These are phyloP conservation scores for Kazachstania kunashirensis DNA, from an alignment of 805 yeast genomes.

Conservation along the genomic window DNA sequence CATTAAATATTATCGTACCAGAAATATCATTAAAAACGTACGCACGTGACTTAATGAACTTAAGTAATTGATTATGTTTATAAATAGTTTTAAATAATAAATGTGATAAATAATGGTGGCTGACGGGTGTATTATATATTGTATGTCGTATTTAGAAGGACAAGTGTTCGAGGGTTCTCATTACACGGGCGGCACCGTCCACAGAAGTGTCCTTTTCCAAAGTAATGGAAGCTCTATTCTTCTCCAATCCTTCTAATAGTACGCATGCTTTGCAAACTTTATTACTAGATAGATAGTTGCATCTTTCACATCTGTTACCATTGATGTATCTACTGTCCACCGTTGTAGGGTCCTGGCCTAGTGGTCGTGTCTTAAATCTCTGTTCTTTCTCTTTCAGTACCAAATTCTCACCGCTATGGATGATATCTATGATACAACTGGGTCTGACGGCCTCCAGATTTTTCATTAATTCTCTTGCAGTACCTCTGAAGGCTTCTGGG, in stretches of 20 bases:
- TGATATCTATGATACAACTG: slow-evolving; percentile 86
- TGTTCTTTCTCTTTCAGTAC: slow-evolving; percentile 48
- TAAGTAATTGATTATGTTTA: too few species aligned
- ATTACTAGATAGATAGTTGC: slow-evolving; percentile 89
- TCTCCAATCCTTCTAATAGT: slow-evolving; percentile 73
- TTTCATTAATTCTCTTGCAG: slow-evolving; percentile 87
- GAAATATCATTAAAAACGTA: too few species aligned
- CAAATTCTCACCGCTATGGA: slow-evolving; percentile 85
- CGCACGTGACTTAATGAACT: too few species aligned
- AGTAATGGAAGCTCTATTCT: slow-evolving; percentile 54
- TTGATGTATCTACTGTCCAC: slow-evolving; percentile 34
- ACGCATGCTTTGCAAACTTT: slow-evolving; percentile 88
- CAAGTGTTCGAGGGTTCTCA: slow-evolving; percentile 54
- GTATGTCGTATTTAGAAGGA: slow-evolving; percentile 40
- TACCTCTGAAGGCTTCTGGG: slow-evolving; percentile 97
- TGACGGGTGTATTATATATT: too few species aligned
- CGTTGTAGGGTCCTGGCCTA: slow-evolving; percentile 3
- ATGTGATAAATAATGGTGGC: too few species aligned
- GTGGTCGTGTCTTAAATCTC: slow-evolving; percentile 13
- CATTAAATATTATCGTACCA: too few species aligned
- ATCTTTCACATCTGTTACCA: slow-evolving; percentile 72
- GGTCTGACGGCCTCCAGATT: slow-evolving; percentile 86
- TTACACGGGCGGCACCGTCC: slow-evolving; percentile 52
- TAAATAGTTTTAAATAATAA: too few species aligned
- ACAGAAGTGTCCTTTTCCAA: slow-evolving; percentile 44